Evolutionary conservation across 2,329 filamentous ascomycete species (phyloP), one percentile per base, ranked within the genome.

Genomic region (Fusarium chuoi): DNA sequence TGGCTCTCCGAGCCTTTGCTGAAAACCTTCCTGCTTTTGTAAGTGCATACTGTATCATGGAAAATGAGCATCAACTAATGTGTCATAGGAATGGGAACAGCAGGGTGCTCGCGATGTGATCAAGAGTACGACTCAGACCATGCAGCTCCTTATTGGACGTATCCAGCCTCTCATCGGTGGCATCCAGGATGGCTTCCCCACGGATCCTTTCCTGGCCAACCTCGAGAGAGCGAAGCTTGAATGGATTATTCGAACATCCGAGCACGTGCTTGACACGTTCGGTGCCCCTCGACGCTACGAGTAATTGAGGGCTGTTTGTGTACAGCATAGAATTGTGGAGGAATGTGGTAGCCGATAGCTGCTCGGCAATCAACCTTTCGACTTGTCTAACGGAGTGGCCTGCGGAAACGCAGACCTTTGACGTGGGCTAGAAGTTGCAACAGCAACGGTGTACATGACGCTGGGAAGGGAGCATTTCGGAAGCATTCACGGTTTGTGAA

Each of bases 1-100:
- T 87, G 75, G 87, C 90, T 44, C 82, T 92, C n/a, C 82, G 85
- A 45, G 84, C 86, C 35, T 87, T 92, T 73, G 83, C 85, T 63
- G 82, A 83, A 60, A 84, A 84, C 55, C 78, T 89, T 17, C 81
- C 83, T 7, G 83, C 81, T 63, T 84, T 88, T 81, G 89, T 90
- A 83, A 82, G 88, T 86, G 49, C 2, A 24, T 14, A 7, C 5
- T 9, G 24, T 15, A 8, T 12, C 6, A 18, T 11, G 2, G 10
- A 33, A 24, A 14, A 41, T 6, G 17, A 44, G 18, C 38, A 4
- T n/a, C 22, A 36, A 39, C 76, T 79, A 74, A 81, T 30, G 5
- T 11, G 15, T 12, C 15, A n/a, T 52, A 84, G 83, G 82, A 83
- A 62, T 83, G 82, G 82, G 82, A 84, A 26, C 79, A 82, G 55